These are phyloP conservation scores for Asterochloris sp. DNA, from an alignment of 139 green algal genomes.

Conservation along the genomic window DNA sequence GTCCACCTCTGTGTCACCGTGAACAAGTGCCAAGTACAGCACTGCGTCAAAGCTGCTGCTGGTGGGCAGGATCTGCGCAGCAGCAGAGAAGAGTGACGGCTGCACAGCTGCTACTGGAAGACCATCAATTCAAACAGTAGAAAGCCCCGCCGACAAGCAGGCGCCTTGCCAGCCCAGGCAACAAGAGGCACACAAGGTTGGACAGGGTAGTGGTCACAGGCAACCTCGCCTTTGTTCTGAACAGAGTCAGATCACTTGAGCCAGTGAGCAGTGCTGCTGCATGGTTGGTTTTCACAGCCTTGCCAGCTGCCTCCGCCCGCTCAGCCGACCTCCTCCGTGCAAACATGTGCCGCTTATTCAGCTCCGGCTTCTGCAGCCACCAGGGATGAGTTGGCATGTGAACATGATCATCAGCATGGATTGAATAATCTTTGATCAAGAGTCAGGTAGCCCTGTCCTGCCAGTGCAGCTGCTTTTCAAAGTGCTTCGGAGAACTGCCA, in stretches of 20 bases:
- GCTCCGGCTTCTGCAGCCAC: no score
- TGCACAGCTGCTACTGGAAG: not conserved
- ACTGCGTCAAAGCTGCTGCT: constrained; percentile 51
- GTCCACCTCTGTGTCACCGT: constrained; percentile 40
- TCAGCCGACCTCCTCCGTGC: no score
- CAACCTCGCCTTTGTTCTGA: not conserved
- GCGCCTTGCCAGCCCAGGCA: not conserved
- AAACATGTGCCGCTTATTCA: no score
- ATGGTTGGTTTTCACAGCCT: not conserved
- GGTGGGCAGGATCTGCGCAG: constrained; percentile 42
- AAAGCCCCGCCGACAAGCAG: not conserved
- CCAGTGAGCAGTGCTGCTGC: not conserved
- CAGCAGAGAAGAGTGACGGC: not conserved
- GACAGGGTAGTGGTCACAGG: not conserved
- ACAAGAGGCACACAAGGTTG: not conserved
- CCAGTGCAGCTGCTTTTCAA: no score
- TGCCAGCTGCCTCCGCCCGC: not conserved
- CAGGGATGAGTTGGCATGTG: no score
- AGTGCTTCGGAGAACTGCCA: no score
- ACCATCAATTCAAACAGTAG: not conserved
- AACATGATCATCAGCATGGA: no score
- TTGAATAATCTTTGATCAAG: no score
- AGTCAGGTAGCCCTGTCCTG: no score
- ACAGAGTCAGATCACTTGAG: not conserved
- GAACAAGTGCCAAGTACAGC: constrained; percentile 47